Evolutionary conservation across 78 protist species (phyloP), one percentile per base, ranked within the genome.

Genomic region (Monocercomonoides exilis): DNA sequence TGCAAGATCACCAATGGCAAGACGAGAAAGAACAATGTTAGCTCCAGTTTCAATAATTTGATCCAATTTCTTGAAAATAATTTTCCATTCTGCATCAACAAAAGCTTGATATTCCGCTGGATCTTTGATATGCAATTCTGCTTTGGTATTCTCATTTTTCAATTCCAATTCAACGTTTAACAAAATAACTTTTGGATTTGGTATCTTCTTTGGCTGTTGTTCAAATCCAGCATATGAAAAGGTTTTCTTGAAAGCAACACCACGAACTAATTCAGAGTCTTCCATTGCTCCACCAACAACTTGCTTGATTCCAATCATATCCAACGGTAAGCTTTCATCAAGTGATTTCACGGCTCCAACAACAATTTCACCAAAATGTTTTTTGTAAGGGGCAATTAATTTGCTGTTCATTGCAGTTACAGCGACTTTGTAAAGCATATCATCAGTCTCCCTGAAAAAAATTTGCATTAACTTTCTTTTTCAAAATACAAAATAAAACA

Each of bases 171-270:
- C 99, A 35, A 98, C 89, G 91, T 99, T 99, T 45, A 99, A 93
- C 77, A 94, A 84, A 45, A 91, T 42, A 54, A 99, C 91, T 86
- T 93, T 95, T 35, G 99, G 99, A 64, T 91, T 44, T 41, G 11
- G 64, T 92, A 98, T 95, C 33, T 32, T 0, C 92, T 99, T 99
- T 85, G 98, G 98, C 93, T 96, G 99, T 93, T 97, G 98, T 90
- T 98, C 99, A 89, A 97, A 97, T 46, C 99, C 99, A 2, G 99
- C 99, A 45, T 84, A 98, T 63, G 97, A 93, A 84, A 99, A 99
- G 21, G 99, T 96, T 93, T 97, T 94, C 95, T 98, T 96, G 95
- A 99, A 99, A 0, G 99, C 99, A n/a, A 98, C 99, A 35, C 99
- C 99, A 6, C 94, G 89, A 43, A 99, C 94, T 35, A 97, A 92